A percentile compares a stretch with the other conserved stretches of the same genome.
These are phyloP conservation scores for Auricularia sp. DNA, from an alignment of 768 basidiomycete species.

Conservation along the genomic window DNA sequence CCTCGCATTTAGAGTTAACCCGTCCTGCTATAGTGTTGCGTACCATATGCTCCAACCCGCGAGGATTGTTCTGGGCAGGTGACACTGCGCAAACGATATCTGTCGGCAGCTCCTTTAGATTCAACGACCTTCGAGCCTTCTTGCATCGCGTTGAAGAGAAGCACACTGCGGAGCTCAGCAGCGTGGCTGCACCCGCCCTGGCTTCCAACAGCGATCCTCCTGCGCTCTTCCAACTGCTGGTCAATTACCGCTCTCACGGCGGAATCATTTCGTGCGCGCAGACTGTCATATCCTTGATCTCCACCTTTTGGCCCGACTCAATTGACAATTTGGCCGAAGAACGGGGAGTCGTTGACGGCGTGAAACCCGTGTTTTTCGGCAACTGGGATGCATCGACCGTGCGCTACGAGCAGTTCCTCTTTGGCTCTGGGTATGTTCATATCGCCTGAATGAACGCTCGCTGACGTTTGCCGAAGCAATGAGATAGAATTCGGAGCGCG, in stretches of 20 bases:
- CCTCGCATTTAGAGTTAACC: neutral
- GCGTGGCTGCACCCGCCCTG: neutral
- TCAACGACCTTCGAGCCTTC: constrained; percentile 62
- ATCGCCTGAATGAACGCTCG: neutral
- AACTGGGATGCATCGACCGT: constrained; percentile 26
- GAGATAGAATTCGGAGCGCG: constrained; percentile 50
- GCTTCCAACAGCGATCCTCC: neutral
- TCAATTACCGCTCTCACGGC: constrained; percentile 62
- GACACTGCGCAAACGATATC: constrained; percentile 75
- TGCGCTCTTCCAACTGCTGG: constrained; percentile 40
- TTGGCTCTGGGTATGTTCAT: constrained; percentile 12
- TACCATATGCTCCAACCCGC: constrained; percentile 48
- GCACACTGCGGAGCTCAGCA: constrained; percentile 1
- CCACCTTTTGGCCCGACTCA: constrained; percentile 48
- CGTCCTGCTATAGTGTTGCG: constrained; percentile 40
- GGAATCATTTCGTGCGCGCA: constrained; percentile 69
- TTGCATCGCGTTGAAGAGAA: constrained; percentile 50
- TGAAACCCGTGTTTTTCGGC: constrained; percentile 48
- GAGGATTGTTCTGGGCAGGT: constrained; percentile 70
- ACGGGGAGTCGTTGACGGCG: constrained; percentile 41
- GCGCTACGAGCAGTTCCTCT: constrained; percentile 47
- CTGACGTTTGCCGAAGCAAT: neutral
- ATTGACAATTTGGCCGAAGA: constrained; percentile 53
- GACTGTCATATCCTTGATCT: constrained; percentile 52
- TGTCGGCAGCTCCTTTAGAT: constrained; percentile 60